Evolutionary conservation across 106 monocot species (phyloP).

Genomic region (Dendrobium nobile): DNA sequence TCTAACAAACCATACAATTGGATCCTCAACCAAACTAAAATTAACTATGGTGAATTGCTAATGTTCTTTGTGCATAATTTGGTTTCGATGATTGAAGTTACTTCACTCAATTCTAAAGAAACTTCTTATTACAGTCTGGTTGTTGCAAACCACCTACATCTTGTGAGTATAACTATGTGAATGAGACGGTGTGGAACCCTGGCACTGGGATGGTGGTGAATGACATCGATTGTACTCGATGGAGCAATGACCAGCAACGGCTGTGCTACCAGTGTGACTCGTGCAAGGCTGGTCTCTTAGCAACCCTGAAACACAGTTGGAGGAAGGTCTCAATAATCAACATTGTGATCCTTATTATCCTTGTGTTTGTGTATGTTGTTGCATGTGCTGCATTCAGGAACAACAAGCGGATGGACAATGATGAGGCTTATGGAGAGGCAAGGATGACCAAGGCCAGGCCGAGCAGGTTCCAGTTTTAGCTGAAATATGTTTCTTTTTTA

Average conservation of each 20-base stretch:
- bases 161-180: constrained; percentile 39
- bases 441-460: constrained; percentile 62
- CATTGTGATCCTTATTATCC: constrained; percentile 49
- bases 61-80: not conserved
- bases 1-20: too few species aligned
- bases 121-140: constrained; percentile 34
- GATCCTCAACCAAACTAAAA: too few species aligned
- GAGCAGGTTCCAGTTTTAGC: constrained; percentile 63
- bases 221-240: constrained; percentile 38
- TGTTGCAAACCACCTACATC: constrained; percentile 72
- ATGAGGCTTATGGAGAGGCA: constrained; percentile 41
- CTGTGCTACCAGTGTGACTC: constrained; percentile 66
- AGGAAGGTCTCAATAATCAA: constrained; percentile 62
- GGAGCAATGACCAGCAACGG: constrained; percentile 62
- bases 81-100: not conserved
- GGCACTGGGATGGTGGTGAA: not conserved
- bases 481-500: not conserved
- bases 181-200: constrained; percentile 50
- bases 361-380: constrained; percentile 45
- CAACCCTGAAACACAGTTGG: constrained; percentile 42
- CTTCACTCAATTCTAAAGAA: not conserved
- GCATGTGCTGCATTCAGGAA: constrained; percentile 47
- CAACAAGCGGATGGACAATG: constrained; percentile 36
- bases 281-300: constrained; percentile 54
- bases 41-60: not conserved